phyloP scores from a whole-genome alignment of 148 eudicot species.

The Gaultheria prostrata region DNA sequence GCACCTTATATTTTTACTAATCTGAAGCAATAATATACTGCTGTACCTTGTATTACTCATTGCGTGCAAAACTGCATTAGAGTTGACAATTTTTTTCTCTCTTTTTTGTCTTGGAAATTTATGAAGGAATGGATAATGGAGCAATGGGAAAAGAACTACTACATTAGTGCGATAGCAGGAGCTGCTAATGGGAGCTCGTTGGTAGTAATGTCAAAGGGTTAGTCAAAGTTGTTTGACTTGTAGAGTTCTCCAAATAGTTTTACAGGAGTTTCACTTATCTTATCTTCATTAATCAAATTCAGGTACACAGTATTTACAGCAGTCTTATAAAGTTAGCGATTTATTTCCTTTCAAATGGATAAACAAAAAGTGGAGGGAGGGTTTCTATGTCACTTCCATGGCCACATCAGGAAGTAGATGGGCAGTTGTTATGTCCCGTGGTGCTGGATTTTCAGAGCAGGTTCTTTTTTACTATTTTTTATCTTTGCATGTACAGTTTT shows the following conservation, averaged over 20 bases:
- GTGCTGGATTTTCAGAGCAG: slow-evolving; percentile 65
- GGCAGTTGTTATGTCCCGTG: slow-evolving; percentile 81
- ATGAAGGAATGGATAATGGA: slow-evolving; percentile 84
- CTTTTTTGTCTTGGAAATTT: slow-evolving; percentile 7
- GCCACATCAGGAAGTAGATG: slow-evolving; percentile 72
- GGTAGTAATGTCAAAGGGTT: slow-evolving; percentile 82
- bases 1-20: not conserved
- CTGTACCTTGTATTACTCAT: not conserved
- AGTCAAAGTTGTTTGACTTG: slow-evolving; percentile 13
- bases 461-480: slow-evolving; percentile 23
- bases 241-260: not conserved
- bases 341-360: slow-evolving; percentile 85
- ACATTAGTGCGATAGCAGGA: slow-evolving; percentile 73
- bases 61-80: not conserved
- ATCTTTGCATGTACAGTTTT: not conserved
- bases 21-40: not conserved
- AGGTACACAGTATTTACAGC: slow-evolving; percentile 66
- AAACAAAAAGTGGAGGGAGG: slow-evolving; percentile 80
- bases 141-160: slow-evolving; percentile 75
- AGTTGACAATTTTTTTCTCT: not conserved
- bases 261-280: not conserved
- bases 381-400: slow-evolving; percentile 75
- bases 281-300: slow-evolving; percentile 7
- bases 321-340: slow-evolving; percentile 82
- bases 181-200: slow-evolving; percentile 59